These are phyloP conservation scores for Sechiopsis laciniata DNA, from an alignment of 306 rosid genomes.

Conservation along the genomic window DNA sequence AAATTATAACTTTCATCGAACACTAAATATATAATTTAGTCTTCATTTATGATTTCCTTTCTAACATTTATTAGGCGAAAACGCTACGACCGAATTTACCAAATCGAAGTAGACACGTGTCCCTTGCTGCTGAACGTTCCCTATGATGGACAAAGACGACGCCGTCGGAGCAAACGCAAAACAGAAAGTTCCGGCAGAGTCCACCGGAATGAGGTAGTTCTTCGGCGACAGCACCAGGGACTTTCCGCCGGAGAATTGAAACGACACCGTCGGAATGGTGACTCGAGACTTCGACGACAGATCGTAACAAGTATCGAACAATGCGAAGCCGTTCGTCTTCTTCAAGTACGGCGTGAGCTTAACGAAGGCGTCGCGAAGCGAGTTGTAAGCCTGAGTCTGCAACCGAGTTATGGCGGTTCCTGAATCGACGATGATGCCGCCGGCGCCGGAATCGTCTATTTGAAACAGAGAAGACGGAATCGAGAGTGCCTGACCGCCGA, in stretches of 20 bases:
- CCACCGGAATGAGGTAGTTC: conserved; percentile 76
- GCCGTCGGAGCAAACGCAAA: conserved; percentile 87
- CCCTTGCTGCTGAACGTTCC: conserved; percentile 95
- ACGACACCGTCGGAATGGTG: conserved; percentile 71
- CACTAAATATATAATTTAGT: no score
- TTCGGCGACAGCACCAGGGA: conserved; percentile 54
- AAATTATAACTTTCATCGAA: no score
- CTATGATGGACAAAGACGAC: conserved; percentile 57
- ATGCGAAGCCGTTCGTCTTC: conserved; percentile 30
- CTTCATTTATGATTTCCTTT: no score
- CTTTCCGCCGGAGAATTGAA: conserved; percentile 43
- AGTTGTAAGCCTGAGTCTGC: conserved; percentile 47
- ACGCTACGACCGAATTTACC: conserved; percentile 47
- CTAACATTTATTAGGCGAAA: conserved; percentile 44
- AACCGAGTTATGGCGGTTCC: conserved; percentile 84
- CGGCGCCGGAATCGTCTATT: conserved; percentile 40
- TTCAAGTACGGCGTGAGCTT: conserved; percentile 39
- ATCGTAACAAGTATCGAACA: conserved; percentile 88
- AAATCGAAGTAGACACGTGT: conserved; percentile 85
- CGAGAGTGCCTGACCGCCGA: conserved; percentile 46
- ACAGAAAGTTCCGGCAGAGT: conserved; percentile 53
- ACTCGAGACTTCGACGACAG: conserved; percentile 43
- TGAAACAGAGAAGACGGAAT: conserved; percentile 45
- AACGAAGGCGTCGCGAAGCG: conserved; percentile 69
- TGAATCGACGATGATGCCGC: conserved; percentile 78